A percentile compares a stretch with the other conserved stretches of the same genome.
Conservation (phyloP, 148 eudicot genomes). For the Silene uniflora region DNA sequence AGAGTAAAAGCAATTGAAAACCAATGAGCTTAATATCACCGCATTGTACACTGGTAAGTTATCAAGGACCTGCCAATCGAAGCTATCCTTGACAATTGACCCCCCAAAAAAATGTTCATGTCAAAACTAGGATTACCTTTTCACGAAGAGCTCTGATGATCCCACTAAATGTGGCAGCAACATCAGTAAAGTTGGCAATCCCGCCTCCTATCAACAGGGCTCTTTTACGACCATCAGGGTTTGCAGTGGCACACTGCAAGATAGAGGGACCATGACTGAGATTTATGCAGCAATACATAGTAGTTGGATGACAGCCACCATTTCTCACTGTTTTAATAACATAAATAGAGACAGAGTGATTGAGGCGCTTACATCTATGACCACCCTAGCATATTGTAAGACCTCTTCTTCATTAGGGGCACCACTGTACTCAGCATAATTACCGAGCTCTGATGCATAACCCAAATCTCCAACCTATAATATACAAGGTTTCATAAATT, state of each 20-base stretch:
- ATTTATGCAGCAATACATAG: not conserved
- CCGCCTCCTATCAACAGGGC: constrained; percentile 92
- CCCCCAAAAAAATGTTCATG: not conserved
- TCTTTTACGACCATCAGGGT: constrained; percentile 79
- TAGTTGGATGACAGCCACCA: not conserved
- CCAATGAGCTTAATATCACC: not conserved
- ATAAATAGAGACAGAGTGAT: not conserved
- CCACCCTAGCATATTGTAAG: constrained; percentile 78
- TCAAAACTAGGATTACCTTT: constrained; percentile 36
- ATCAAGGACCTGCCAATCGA: no score
- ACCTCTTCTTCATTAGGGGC: constrained; percentile 92
- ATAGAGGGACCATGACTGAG: not conserved
- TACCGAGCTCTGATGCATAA: constrained; percentile 84
- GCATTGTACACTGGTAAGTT: not conserved
- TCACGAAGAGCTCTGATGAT: constrained; percentile 70
- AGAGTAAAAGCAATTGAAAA: not conserved
- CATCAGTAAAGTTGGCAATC: constrained; percentile 92
- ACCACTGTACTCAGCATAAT: constrained; percentile 90
- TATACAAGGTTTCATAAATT: not conserved
- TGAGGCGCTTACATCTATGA: constrained; percentile 64
- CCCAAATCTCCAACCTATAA: constrained; percentile 81
- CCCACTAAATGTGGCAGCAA: constrained; percentile 90
- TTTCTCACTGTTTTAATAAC: not conserved
- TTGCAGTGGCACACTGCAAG: constrained; percentile 84
- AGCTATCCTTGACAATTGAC: not conserved